Percentiles rank a stretch among this genome's conserved stretches.
Conservation (phyloP, 2,329 filamentous ascomycete genomes). For the Periconia sp. region DNA sequence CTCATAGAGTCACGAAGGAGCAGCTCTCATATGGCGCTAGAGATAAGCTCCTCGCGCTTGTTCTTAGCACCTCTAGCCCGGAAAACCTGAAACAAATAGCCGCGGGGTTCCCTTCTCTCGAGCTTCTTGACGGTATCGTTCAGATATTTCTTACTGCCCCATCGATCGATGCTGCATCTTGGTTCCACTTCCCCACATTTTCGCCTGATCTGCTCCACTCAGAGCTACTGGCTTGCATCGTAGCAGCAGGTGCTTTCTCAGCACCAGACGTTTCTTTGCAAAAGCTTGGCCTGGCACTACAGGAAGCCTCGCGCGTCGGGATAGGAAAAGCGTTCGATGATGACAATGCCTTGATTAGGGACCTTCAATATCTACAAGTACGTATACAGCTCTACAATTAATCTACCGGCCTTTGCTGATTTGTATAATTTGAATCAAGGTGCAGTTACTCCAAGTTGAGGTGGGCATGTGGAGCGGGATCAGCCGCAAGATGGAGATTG, state of each 20-base stretch:
- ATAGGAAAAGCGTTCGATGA: constrained; percentile 52
- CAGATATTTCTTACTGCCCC: constrained; percentile 66
- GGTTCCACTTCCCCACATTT: constrained; percentile 68
- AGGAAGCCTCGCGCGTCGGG: constrained; percentile 54
- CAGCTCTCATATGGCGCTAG: constrained; percentile 49
- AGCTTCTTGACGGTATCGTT: constrained; percentile 65
- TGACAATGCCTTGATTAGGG: constrained; percentile 57
- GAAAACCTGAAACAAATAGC: constrained; percentile 59
- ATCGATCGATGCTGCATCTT: constrained; percentile 62
- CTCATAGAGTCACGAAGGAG: constrained; percentile 49
- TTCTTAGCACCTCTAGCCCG: constrained; percentile 64
- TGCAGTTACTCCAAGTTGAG: constrained; percentile 56
- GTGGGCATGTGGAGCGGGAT: constrained; percentile 66
- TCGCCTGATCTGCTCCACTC: constrained; percentile 61
- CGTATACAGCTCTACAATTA: not conserved
- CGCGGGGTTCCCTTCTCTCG: constrained; percentile 67
- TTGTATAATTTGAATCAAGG: no score
- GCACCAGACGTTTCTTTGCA: constrained; percentile 63
- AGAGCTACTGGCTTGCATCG: constrained; percentile 66
- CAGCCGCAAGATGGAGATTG: constrained; percentile 64
- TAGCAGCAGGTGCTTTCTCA: constrained; percentile 65
- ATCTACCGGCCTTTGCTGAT: no score
- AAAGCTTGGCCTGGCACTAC: constrained; percentile 63
- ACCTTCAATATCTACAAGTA: constrained; percentile 55
- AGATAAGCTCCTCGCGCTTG: constrained; percentile 69